These are phyloP conservation scores for Lunasporangiospora selenospora DNA, from an alignment of 192 early-diverging fungal species.

Conservation along the genomic window DNA sequence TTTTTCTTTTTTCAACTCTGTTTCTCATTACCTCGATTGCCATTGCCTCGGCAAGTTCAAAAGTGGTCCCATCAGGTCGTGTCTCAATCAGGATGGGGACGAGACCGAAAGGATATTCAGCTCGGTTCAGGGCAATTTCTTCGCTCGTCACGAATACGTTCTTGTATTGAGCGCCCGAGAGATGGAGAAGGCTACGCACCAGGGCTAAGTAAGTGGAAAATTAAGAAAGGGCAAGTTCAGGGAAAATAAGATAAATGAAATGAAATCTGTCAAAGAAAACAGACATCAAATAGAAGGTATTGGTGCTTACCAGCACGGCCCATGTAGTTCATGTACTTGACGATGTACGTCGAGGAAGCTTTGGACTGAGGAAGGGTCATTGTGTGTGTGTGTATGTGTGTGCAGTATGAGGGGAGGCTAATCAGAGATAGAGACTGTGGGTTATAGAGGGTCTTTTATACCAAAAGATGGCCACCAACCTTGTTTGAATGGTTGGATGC, in stretches of 20 bases:
- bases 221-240: too few species aligned
- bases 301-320: conserved; percentile 23
- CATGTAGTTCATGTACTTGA: conserved; percentile 38
- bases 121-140: conserved; percentile 6
- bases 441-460: too few species aligned
- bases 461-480: too few species aligned
- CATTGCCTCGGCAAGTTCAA: conserved; percentile 29
- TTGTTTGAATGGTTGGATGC: too few species aligned
- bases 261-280: too few species aligned
- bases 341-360: conserved; percentile 21
- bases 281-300: too few species aligned
- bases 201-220: too few species aligned
- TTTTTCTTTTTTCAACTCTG: neutral
- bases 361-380: neutral
- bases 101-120: conserved; percentile 29
- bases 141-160: conserved; percentile 20
- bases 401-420: too few species aligned
- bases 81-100: conserved; percentile 28
- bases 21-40: conserved; percentile 25
- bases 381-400: too few species aligned
- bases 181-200: conserved; percentile 17
- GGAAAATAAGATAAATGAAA: too few species aligned
- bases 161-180: conserved; percentile 26
- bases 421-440: too few species aligned
- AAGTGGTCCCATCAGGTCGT: conserved; percentile 17